Evolutionary conservation across 306 rosid species (phyloP).

Genomic region (Canavalia gladiata): DNA sequence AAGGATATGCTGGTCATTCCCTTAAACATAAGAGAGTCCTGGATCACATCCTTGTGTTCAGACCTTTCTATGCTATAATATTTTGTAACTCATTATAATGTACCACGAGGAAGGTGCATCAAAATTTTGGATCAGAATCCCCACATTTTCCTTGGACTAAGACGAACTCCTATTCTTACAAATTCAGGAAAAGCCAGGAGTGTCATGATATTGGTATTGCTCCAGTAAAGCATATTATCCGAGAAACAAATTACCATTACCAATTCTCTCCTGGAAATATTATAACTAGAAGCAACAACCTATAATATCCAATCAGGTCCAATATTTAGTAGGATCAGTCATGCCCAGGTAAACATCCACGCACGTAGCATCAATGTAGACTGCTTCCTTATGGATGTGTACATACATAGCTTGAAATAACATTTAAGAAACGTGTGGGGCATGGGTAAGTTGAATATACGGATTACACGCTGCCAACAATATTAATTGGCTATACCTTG

Average conservation of each 20-base stretch:
- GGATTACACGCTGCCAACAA: neutral
- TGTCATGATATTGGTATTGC: neutral
- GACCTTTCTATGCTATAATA: neutral
- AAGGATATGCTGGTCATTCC: conserved; percentile 33
- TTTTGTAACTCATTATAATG: conserved; percentile 16
- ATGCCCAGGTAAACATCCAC: neutral
- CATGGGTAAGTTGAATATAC: neutral
- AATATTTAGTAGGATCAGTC: neutral
- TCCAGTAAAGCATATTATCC: neutral
- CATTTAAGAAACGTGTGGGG: neutral
- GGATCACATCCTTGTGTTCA: conserved; percentile 14
- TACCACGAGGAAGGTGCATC: neutral
- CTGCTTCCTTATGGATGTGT: neutral
- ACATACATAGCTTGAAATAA: conserved; percentile 19
- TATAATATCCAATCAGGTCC: neutral
- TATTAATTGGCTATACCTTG: conserved; percentile 13
- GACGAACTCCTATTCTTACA: neutral
- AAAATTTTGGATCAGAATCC: conserved; percentile 4
- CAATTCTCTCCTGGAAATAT: conserved; percentile 1
- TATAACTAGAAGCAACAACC: conserved; percentile 13
- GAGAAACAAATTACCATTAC: neutral
- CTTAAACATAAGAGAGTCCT: neutral
- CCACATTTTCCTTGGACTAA: neutral
- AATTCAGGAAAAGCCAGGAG: neutral
- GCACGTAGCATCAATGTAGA: neutral